phyloP scores from a whole-genome alignment of 2,329 filamentous ascomycete genomes.

The Fusarium neocosmosporiellum region DNA sequence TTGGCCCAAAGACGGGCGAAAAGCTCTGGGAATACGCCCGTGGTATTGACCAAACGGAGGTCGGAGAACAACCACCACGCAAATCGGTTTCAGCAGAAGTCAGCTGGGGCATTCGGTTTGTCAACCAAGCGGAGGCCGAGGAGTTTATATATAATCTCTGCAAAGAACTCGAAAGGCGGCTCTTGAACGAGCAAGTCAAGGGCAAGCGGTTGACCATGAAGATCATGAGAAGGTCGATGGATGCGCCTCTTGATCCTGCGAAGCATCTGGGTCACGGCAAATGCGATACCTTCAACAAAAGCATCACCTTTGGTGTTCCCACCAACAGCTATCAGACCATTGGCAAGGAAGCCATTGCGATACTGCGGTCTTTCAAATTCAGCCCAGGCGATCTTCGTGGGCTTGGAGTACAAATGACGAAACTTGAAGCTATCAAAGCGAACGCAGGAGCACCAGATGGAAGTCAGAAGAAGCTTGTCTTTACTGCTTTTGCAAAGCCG shows the following conservation, averaged over 20 bases:
- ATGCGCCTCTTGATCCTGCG: slow-evolving; percentile 89
- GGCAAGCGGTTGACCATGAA: slow-evolving; percentile 93
- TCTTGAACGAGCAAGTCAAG: slow-evolving; percentile 86
- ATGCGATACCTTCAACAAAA: slow-evolving; percentile 95
- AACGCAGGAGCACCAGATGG: slow-evolving; percentile 68
- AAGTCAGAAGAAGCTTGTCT: slow-evolving; percentile 83
- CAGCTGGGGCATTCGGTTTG: slow-evolving; percentile 97
- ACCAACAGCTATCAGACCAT: slow-evolving; percentile 80
- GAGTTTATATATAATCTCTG: slow-evolving; percentile 90
- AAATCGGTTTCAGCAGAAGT: slow-evolving; percentile 98
- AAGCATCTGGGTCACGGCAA: slow-evolving; percentile 96
- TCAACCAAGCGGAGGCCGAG: slow-evolving; percentile 91
- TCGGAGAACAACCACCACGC: slow-evolving; percentile 84
- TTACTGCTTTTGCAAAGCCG: slow-evolving; percentile 65
- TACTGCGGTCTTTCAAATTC: slow-evolving; percentile 84
- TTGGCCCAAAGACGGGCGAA: slow-evolving; percentile 93
- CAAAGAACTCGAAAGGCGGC: slow-evolving; percentile 82
- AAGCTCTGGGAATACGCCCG: slow-evolving; percentile 91
- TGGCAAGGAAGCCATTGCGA: slow-evolving; percentile 84
- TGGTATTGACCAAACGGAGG: slow-evolving; percentile 86
- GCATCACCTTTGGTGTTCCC: slow-evolving; percentile 81
- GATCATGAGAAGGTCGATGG: slow-evolving; percentile 86
- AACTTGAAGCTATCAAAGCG: slow-evolving; percentile 81
- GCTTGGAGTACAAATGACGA: slow-evolving; percentile 92
- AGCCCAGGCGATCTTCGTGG: slow-evolving; percentile 93